These are phyloP conservation scores for Hypomyces rosellus DNA, from an alignment of 2,329 filamentous ascomycete genomes.

Conservation along the genomic window DNA sequence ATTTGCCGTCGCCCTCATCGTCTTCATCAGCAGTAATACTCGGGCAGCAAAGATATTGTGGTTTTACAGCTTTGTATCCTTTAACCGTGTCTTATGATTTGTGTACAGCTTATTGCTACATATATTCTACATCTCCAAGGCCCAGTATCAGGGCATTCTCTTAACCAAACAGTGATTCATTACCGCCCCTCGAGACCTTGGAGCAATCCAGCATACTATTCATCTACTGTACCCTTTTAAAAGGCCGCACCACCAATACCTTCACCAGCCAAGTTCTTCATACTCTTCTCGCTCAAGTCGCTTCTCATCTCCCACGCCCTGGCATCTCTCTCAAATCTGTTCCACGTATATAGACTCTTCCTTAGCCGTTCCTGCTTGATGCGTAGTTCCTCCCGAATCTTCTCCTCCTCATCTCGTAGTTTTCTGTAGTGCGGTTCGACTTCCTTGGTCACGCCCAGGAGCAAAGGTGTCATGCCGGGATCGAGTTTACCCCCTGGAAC, in stretches of 20 bases:
- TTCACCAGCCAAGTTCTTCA: conserved; percentile 52
- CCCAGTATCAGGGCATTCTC: too few species aligned
- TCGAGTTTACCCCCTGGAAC: conserved; percentile 51
- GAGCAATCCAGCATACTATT: not conserved
- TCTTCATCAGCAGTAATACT: too few species aligned
- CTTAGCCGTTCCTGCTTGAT: conserved; percentile 49
- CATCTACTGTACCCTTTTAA: conserved; percentile 19
- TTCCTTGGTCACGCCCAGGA: conserved; percentile 44
- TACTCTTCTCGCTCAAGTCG: conserved; percentile 49
- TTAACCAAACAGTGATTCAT: not conserved
- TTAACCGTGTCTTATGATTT: too few species aligned
- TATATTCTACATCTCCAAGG: too few species aligned
- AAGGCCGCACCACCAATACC: conserved; percentile 51
- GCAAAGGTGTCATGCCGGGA: conserved; percentile 37
- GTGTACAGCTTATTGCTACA: too few species aligned
- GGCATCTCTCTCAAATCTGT: conserved; percentile 48
- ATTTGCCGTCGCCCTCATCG: too few species aligned
- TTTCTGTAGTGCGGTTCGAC: conserved; percentile 48
- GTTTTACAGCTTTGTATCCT: too few species aligned
- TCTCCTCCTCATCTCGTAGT: conserved; percentile 53
- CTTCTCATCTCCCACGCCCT: conserved; percentile 49
- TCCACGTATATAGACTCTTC: conserved; percentile 47
- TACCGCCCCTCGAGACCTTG: not conserved
- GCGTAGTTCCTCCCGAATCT: conserved; percentile 46
- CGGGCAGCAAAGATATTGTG: too few species aligned